Evolutionary conservation across 768 basidiomycete genomes (phyloP).

Genomic region (Butyriboletus loyo): DNA sequence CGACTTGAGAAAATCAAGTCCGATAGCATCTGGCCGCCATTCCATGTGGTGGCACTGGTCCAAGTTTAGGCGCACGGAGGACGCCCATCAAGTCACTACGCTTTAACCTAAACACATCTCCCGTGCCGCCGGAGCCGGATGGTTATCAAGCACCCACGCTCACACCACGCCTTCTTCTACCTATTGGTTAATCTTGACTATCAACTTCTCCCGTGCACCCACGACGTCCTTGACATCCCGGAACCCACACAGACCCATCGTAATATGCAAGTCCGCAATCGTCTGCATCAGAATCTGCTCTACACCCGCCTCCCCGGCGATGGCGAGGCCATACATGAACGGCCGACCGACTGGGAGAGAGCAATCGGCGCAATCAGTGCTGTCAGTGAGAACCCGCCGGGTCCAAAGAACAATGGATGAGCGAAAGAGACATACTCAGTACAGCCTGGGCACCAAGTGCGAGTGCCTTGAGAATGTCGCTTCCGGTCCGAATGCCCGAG

Average conservation of each 20-base stretch:
- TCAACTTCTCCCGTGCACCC: slow-evolving; percentile 34
- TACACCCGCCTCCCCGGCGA: slow-evolving; percentile 47
- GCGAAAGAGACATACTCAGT: slow-evolving; percentile 37
- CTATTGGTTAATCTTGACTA: slow-evolving; percentile 24
- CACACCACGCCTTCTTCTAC: not conserved
- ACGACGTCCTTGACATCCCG: slow-evolving; percentile 36
- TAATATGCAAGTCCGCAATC: slow-evolving; percentile 42
- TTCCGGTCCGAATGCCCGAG: slow-evolving; percentile 52
- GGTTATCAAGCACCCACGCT: not conserved
- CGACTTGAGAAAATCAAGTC: not conserved
- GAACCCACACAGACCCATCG: slow-evolving; percentile 43
- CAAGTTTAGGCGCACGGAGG: no score
- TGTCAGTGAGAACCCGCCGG: not conserved
- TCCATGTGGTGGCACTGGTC: not conserved
- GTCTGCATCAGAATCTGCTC: slow-evolving; percentile 45
- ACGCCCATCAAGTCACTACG: no score
- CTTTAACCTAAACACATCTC: not conserved
- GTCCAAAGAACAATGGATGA: not conserved
- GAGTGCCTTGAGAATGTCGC: slow-evolving; percentile 53
- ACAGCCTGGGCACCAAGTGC: slow-evolving; percentile 57
- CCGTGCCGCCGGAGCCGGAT: not conserved
- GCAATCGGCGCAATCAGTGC: no score
- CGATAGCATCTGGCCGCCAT: not conserved
- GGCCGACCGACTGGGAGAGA: slow-evolving; percentile 45
- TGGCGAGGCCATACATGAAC: slow-evolving; percentile 47